phyloP scores from a whole-genome alignment of 1,284 basidiomycete genomes.

The Cutaneotrichosporon sp. region DNA sequence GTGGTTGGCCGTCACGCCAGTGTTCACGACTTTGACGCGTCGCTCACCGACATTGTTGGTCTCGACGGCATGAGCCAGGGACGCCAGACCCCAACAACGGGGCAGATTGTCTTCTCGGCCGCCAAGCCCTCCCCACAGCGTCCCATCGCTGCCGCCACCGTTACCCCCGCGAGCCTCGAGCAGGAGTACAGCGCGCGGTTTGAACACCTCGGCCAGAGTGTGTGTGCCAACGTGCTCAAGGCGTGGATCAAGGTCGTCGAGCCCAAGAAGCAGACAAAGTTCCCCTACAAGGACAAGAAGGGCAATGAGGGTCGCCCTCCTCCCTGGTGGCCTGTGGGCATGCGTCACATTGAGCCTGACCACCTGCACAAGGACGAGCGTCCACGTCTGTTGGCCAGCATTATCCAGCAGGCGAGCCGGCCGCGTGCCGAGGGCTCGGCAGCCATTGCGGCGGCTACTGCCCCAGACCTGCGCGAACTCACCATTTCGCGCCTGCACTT shows the following conservation, averaged over 20 bases:
- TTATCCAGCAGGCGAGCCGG: constrained; percentile 45
- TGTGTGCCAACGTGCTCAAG: constrained; percentile 54
- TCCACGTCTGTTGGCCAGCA: constrained; percentile 48
- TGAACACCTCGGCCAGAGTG: constrained; percentile 50
- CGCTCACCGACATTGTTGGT: constrained; percentile 21
- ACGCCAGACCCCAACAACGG: constrained; percentile 1
- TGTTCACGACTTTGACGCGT: constrained; percentile 18
- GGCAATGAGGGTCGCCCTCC: constrained; percentile 51
- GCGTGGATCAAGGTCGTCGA: constrained; percentile 55
- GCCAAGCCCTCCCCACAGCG: constrained; percentile 25
- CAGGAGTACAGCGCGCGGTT: constrained; percentile 44
- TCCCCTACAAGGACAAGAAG: constrained; percentile 55
- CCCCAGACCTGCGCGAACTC: constrained; percentile 23
- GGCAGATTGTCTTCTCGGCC: constrained; percentile 25
- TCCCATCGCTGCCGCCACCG: constrained; percentile 27
- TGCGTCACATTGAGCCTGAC: constrained; percentile 54
- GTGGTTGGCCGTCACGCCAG: constrained; percentile 28
- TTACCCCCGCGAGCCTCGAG: constrained; percentile 31
- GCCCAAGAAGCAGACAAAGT: constrained; percentile 54
- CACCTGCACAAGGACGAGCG: constrained; percentile 53
- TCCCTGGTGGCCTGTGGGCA: constrained; percentile 53
- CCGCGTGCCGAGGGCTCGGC: constrained; percentile 21
- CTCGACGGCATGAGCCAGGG: constrained; percentile 1
- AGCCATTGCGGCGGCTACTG: constrained; percentile 3
- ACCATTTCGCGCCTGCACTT: constrained; percentile 50